Conservation (phyloP, 192 early-diverging fungal genomes). For the Coemansia sp. region DNA sequence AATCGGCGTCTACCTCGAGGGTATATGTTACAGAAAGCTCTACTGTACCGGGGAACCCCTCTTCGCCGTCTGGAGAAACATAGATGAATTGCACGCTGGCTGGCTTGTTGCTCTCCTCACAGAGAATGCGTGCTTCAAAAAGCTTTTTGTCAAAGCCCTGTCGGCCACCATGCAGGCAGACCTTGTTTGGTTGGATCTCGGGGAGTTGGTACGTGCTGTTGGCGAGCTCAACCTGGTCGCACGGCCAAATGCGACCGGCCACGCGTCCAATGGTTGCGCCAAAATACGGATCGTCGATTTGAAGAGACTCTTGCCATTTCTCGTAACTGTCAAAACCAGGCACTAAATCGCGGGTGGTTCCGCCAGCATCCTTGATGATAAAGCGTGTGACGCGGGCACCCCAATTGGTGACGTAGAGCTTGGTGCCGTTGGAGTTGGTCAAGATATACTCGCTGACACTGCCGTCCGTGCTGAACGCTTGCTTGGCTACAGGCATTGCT, state of each 20-base stretch:
- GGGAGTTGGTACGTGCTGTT: conserved; percentile 54
- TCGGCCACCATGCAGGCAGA: conserved; percentile 73
- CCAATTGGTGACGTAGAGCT: conserved; percentile 52
- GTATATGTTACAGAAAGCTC: conserved; percentile 59
- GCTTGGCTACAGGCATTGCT: conserved; percentile 32
- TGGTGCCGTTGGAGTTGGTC: conserved; percentile 24
- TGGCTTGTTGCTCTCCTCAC: conserved; percentile 18
- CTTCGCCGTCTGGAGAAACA: conserved; percentile 66
- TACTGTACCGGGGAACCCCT: conserved; percentile 76
- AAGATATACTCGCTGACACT: conserved; percentile 26
- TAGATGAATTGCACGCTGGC: conserved; percentile 57
- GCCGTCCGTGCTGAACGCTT: conserved; percentile 34
- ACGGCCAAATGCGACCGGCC: conserved; percentile 59
- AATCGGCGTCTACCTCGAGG: conserved; percentile 52
- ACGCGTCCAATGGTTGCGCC: conserved; percentile 72
- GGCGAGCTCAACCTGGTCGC: conserved; percentile 60
- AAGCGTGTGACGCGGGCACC: conserved; percentile 71
- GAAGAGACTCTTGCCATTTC: conserved; percentile 47
- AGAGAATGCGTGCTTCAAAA: conserved; percentile 53
- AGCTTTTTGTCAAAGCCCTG: conserved; percentile 68
- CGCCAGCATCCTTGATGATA: conserved; percentile 54
- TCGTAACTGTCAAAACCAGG: conserved; percentile 69
- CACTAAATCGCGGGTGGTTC: conserved; percentile 60
- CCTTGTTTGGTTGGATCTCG: conserved; percentile 71
- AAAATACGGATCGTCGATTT: conserved; percentile 66